These are phyloP conservation scores for Mucor circinelloides DNA, from an alignment of 371 early-diverging fungal species.

Conservation along the genomic window DNA sequence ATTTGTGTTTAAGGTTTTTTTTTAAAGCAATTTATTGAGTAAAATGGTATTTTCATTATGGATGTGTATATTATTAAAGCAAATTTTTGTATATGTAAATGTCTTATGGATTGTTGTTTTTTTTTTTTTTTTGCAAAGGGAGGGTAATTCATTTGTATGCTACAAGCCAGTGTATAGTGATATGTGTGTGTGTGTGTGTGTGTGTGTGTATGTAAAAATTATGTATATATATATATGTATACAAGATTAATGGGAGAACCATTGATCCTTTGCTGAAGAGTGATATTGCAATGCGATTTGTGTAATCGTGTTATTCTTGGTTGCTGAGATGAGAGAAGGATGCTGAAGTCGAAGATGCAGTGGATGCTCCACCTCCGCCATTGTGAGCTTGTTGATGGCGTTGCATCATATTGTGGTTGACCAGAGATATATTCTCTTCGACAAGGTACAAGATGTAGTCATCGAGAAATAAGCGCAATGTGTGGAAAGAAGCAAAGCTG, in stretches of 20 bases:
- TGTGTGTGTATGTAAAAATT: background rate
- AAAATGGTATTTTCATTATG: background rate
- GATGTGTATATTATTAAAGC: background rate
- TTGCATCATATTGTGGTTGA: conserved; percentile 26
- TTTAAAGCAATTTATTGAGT: background rate
- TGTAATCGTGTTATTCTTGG: background rate
- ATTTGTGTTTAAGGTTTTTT: background rate
- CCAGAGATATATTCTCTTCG: conserved; percentile 51
- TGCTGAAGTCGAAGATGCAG: background rate
- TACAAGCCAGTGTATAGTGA: background rate
- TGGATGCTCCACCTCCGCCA: background rate
- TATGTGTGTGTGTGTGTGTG: background rate
- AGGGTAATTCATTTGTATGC: background rate
- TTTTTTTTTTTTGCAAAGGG: background rate
- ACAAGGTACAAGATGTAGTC: conserved; percentile 55
- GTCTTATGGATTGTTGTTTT: too few species aligned
- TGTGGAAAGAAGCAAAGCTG: conserved; percentile 50
- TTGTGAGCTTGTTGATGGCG: conserved; percentile 1
- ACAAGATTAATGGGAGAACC: background rate
- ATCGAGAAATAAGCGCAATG: conserved; percentile 52
- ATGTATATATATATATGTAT: background rate
- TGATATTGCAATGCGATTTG: background rate
- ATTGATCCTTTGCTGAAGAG: background rate
- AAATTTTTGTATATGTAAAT: background rate
- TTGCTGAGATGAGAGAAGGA: background rate